Evolutionary conservation across 805 yeast genomes (phyloP).

Genomic region (Wickerhamomyces rabaulensis): DNA sequence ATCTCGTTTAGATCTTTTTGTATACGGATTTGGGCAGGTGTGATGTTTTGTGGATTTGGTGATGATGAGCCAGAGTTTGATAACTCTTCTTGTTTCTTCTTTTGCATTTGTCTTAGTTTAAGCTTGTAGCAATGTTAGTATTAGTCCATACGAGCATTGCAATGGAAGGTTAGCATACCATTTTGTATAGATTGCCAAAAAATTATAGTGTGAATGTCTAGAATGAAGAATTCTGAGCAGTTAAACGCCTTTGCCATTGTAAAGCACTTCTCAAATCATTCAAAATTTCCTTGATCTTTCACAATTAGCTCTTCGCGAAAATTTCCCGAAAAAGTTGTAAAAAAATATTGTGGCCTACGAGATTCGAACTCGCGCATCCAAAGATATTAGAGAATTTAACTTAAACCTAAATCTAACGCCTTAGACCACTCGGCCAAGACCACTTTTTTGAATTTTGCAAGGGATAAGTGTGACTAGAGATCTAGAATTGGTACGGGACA

Average conservation of each 20-base stretch:
- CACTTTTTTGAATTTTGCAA: too few relatives aligned
- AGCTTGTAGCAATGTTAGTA: constrained; percentile 28
- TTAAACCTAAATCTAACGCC: constrained; percentile 39
- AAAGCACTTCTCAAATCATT: too few relatives aligned
- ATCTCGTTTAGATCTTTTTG: constrained; percentile 74
- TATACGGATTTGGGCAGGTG: constrained; percentile 69
- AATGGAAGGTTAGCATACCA: constrained; percentile 1
- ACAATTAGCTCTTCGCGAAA: background rate
- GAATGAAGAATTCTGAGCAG: background rate
- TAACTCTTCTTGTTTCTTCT: constrained; percentile 47
- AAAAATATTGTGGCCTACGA: constrained; percentile 4
- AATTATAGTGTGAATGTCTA: too few relatives aligned
- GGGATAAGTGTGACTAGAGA: too few relatives aligned
- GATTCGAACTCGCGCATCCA: constrained; percentile 23
- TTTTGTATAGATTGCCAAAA: background rate
- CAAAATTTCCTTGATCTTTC: too few relatives aligned
- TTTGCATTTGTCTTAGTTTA: constrained; percentile 55
- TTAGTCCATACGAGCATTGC: too few relatives aligned
- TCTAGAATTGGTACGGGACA: too few relatives aligned
- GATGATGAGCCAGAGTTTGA: background rate
- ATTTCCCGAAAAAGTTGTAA: background rate
- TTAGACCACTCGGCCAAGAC: constrained; percentile 34
- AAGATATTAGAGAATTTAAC: constrained; percentile 34
- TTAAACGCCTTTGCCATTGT: background rate
- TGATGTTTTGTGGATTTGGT: background rate